These are phyloP conservation scores for Yamadazyma olivae DNA, from an alignment of 805 yeast genomes.

Conservation along the genomic window DNA sequence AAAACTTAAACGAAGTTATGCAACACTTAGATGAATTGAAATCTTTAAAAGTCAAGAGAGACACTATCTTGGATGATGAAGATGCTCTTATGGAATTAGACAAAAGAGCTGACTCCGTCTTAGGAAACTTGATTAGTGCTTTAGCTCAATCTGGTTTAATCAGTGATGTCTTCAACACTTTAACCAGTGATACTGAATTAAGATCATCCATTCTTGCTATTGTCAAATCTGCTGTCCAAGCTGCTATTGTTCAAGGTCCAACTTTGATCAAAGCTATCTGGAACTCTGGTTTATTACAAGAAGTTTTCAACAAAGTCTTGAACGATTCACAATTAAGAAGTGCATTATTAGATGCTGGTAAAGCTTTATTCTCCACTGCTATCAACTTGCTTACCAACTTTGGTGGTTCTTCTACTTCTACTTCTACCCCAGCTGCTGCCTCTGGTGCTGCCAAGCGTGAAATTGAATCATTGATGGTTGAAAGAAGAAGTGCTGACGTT, in stretches of 20 bases:
- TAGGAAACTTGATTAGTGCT: constrained; percentile 35
- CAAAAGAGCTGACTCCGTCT: constrained; percentile 34
- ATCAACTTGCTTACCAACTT: constrained; percentile 20
- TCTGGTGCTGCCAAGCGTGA: constrained; percentile 17
- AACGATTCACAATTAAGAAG: constrained; percentile 31
- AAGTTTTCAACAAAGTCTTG: constrained; percentile 26
- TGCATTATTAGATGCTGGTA: constrained; percentile 32
- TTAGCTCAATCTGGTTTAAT: constrained; percentile 37
- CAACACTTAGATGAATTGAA: constrained; percentile 31
- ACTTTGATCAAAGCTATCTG: constrained; percentile 38
- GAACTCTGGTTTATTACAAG: constrained; percentile 38
- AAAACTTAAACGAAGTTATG: constrained; percentile 32
- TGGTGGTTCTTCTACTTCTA: constrained; percentile 14
- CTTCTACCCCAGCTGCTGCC: constrained; percentile 16
- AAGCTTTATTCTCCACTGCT: constrained; percentile 31
- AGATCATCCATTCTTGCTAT: constrained; percentile 22
- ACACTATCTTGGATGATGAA: constrained; percentile 20
- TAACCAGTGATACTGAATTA: constrained; percentile 31
- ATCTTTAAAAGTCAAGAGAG: constrained; percentile 36
- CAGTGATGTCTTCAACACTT: constrained; percentile 29
- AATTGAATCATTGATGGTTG: constrained; percentile 1
- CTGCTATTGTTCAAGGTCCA: constrained; percentile 38
- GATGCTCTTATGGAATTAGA: constrained; percentile 23
- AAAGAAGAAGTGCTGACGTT: background rate
- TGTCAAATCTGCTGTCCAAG: constrained; percentile 28